phyloP scores from a whole-genome alignment of 345 rosid species.

The Raphanus sativus region DNA sequence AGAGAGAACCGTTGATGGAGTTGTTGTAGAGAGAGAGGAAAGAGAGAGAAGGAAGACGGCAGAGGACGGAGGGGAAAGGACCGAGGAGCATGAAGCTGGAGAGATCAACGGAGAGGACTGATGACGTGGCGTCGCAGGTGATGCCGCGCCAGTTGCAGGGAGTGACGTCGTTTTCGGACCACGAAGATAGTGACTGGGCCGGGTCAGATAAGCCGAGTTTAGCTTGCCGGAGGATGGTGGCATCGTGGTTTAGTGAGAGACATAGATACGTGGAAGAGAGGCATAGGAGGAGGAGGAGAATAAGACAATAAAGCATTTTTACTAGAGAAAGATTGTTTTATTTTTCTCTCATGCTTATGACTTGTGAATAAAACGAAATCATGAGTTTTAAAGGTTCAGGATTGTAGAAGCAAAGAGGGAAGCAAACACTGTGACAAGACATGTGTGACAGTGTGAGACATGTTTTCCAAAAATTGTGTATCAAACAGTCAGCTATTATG shows the following conservation, averaged over 20 bases:
- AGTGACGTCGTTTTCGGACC: slow-evolving; percentile 61
- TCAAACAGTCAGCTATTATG: neutral
- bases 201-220: slow-evolving; percentile 66
- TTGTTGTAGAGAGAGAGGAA: slow-evolving; percentile 51
- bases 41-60: slow-evolving; percentile 62
- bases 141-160: slow-evolving; percentile 80
- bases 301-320: slow-evolving; percentile 43
- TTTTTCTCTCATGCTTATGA: slow-evolving; percentile 10
- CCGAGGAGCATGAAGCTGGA: slow-evolving; percentile 56
- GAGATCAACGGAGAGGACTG: slow-evolving; percentile 61
- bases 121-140: slow-evolving; percentile 53
- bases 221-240: slow-evolving; percentile 65
- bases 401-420: slow-evolving; percentile 34
- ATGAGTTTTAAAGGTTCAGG: neutral
- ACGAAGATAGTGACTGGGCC: slow-evolving; percentile 50
- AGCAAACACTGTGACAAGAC: slow-evolving; percentile 35
- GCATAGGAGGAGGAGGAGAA: slow-evolving; percentile 36
- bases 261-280: slow-evolving; percentile 17
- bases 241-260: slow-evolving; percentile 64
- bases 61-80: slow-evolving; percentile 71
- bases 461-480: slow-evolving; percentile 2
- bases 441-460: slow-evolving; percentile 12
- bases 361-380: slow-evolving; percentile 5
- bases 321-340: neutral
- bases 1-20: slow-evolving; percentile 62